Percentiles rank a stretch among this genome's conserved stretches.
Conservation (phyloP, 495 filamentous ascomycete genomes). For the Cercophora sp. region DNA sequence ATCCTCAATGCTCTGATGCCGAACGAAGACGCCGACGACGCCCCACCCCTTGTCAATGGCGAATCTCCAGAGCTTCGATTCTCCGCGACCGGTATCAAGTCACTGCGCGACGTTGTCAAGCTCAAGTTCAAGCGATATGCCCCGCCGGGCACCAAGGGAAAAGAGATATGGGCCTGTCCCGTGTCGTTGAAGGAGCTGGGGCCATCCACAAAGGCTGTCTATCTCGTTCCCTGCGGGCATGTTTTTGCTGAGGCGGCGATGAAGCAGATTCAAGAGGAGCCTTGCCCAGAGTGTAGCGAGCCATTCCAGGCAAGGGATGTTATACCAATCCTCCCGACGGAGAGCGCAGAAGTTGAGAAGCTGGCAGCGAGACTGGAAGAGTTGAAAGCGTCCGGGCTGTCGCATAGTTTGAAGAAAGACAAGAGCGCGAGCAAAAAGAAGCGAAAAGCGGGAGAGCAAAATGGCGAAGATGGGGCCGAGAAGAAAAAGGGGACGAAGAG, state of each 20-base stretch:
- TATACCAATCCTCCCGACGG: conserved; percentile 74
- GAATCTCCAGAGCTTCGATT: conserved; percentile 53
- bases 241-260: conserved; percentile 84
- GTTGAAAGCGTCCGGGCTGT: conserved; percentile 65
- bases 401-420: conserved; percentile 89
- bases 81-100: conserved; percentile 67
- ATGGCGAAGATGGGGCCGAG: conserved; percentile 21
- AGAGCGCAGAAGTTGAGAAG: conserved; percentile 64
- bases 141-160: conserved; percentile 43
- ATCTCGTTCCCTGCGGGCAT: conserved; percentile 93
- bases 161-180: conserved; percentile 71
- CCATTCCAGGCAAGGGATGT: conserved; percentile 71
- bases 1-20: conserved; percentile 77
- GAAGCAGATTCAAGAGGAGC: conserved; percentile 60
- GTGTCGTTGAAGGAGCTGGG: conserved; percentile 85
- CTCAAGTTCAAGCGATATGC: conserved; percentile 65
- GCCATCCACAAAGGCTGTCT: conserved; percentile 72
- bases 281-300: conserved; percentile 66
- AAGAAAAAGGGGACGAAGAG: conserved; percentile 26
- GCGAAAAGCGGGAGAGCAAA: conserved; percentile 45
- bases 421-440: conserved; percentile 67
- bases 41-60: conserved; percentile 13
- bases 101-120: conserved; percentile 82
- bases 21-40: conserved; percentile 35
- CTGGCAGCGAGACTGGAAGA: conserved; percentile 60